These are phyloP conservation scores for Ogataea polymorpha DNA, from an alignment of 805 yeast species.

Conservation along the genomic window DNA sequence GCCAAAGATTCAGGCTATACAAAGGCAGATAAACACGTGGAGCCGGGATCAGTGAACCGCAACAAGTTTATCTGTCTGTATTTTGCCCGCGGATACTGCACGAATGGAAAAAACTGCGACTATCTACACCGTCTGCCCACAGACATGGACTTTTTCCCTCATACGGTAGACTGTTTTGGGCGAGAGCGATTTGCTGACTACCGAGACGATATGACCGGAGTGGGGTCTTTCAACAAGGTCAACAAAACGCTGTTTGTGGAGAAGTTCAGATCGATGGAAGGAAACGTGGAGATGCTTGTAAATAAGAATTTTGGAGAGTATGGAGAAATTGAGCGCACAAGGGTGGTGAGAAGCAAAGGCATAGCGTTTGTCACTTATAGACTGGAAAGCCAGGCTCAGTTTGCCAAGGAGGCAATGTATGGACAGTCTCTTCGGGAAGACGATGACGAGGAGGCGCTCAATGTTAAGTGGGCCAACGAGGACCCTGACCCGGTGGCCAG, in stretches of 20 bases:
- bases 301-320: conserved; percentile 63
- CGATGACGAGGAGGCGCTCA: conserved; percentile 61
- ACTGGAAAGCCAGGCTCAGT: conserved; percentile 76
- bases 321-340: conserved; percentile 70
- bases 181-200: conserved; percentile 79
- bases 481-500: conserved; percentile 76
- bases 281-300: conserved; percentile 36
- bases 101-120: conserved; percentile 70
- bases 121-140: conserved; percentile 77
- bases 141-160: conserved; percentile 52
- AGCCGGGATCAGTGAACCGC: conserved; percentile 29
- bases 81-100: conserved; percentile 88
- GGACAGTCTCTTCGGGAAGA: conserved; percentile 57
- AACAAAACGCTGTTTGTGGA: conserved; percentile 81
- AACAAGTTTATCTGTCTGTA: conserved; percentile 63
- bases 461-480: conserved; percentile 84
- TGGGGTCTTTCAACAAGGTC: conserved; percentile 70
- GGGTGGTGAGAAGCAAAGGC: conserved; percentile 56
- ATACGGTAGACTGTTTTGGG: conserved; percentile 87
- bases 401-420: conserved; percentile 93
- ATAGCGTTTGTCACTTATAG: conserved; percentile 78
- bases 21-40: conserved; percentile 49
- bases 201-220: conserved; percentile 92
- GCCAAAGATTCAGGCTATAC: conserved; percentile 73
- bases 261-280: conserved; percentile 40